These are phyloP conservation scores for Mycotypha africana DNA, from an alignment of 371 early-diverging fungal genomes.

Conservation along the genomic window DNA sequence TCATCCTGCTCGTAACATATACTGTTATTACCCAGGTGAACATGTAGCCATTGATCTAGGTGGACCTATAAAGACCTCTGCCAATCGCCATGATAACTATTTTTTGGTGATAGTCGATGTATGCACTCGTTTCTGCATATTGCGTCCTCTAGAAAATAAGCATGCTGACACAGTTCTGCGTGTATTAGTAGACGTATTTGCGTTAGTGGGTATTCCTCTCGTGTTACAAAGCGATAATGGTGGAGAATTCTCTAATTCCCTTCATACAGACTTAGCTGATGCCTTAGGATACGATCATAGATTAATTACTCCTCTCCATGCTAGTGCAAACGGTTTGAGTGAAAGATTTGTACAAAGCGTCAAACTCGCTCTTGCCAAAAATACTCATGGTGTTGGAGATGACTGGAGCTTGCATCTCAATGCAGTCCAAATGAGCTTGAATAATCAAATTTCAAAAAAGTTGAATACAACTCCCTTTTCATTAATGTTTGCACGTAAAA, in stretches of 20 bases:
- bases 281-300: constrained; percentile 3
- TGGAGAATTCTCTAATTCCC: neutral
- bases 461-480: no score
- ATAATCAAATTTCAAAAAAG: no score
- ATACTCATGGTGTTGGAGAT: no score
- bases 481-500: no score
- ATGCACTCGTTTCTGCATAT: constrained; percentile 8
- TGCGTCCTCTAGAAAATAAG: constrained; percentile 12
- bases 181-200: constrained; percentile 2
- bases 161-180: neutral
- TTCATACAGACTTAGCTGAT: neutral
- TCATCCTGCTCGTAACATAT: neutral
- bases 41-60: constrained; percentile 1
- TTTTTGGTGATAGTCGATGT: constrained; percentile 12
- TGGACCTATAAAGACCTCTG: constrained; percentile 3
- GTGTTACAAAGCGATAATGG: constrained; percentile 5
- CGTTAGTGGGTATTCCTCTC: neutral
- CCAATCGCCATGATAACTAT: neutral
- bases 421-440: no score
- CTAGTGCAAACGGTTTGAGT: constrained; percentile 9
- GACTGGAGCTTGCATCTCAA: no score
- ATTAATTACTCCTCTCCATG: constrained; percentile 6
- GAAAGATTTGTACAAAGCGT: no score
- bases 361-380: no score
- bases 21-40: neutral